phyloP scores from a whole-genome alignment of 805 yeast species.

The Brettanomyces nanus region DNA sequence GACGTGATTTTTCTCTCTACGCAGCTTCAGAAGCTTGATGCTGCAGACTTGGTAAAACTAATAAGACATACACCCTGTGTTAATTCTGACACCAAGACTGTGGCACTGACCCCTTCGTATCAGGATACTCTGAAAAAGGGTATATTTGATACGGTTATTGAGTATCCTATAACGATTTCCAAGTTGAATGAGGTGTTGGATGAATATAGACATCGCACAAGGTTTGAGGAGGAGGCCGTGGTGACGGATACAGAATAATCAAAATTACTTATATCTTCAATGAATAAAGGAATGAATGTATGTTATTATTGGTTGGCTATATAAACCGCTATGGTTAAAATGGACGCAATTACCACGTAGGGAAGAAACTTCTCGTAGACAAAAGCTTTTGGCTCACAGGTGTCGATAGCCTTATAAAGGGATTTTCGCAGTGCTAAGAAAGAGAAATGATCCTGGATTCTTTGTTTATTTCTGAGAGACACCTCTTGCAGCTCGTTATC shows the following conservation, averaged over 20 bases:
- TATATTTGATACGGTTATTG: constrained; percentile 61
- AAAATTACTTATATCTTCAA: too few species aligned
- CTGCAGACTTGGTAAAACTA: constrained; percentile 69
- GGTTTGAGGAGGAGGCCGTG: constrained; percentile 24
- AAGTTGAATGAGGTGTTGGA: constrained; percentile 26
- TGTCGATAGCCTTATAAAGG: constrained; percentile 12
- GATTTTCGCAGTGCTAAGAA: constrained; percentile 34
- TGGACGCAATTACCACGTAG: background rate
- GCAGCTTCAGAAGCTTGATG: constrained; percentile 56
- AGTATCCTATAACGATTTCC: constrained; percentile 51
- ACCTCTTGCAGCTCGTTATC: constrained; percentile 6
- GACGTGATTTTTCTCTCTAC: constrained; percentile 77
- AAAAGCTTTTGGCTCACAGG: constrained; percentile 7
- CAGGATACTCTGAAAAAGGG: constrained; percentile 52
- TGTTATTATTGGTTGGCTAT: too few species aligned
- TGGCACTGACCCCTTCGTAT: constrained; percentile 65
- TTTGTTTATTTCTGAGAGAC: constrained; percentile 19
- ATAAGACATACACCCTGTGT: constrained; percentile 67
- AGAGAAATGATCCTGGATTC: constrained; percentile 35
- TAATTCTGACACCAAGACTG: constrained; percentile 70
- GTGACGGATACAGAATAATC: constrained; percentile 25
- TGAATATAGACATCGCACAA: constrained; percentile 13
- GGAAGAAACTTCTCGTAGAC: constrained; percentile 4
- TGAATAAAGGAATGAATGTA: too few species aligned
- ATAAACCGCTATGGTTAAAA: too few species aligned